phyloP scores from a whole-genome alignment of 495 filamentous ascomycete genomes.

The Penicillium crystallinum region DNA sequence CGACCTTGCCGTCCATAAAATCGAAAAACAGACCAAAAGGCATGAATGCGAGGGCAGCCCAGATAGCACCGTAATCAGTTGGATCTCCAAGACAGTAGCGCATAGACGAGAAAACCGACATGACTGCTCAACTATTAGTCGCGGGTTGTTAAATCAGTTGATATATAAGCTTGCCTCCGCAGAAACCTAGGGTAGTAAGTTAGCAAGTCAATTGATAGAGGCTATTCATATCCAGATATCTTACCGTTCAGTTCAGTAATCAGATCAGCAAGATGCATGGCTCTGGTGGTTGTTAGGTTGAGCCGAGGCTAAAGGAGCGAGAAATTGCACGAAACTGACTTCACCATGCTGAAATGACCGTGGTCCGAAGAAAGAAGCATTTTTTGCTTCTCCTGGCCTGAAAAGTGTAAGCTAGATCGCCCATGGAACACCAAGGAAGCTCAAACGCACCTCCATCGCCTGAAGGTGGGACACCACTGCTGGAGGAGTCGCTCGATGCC shows the following conservation, averaged over 20 bases:
- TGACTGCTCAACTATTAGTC: conserved; percentile 48
- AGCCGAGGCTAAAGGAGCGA: conserved; percentile 4
- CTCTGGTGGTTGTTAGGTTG: conserved; percentile 42
- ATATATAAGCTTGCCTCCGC: conserved; percentile 41
- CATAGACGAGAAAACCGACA: conserved; percentile 94
- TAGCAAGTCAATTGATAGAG: conserved; percentile 10
- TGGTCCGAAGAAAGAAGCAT: conserved; percentile 68
- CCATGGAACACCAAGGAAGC: conserved; percentile 8
- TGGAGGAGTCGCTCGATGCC: conserved; percentile 35
- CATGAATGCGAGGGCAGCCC: conserved; percentile 78
- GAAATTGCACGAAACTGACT: conserved; percentile 37
- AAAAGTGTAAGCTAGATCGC: conserved; percentile 15
- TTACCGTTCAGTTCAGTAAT: conserved; percentile 94
- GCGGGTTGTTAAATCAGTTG: conserved; percentile 1
- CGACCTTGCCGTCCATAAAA: conserved; percentile 96
- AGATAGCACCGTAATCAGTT: conserved; percentile 59
- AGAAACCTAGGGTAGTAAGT: conserved; percentile 41
- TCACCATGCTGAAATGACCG: conserved; percentile 75
- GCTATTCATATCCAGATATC: background rate
- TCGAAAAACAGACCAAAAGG: conserved; percentile 96
- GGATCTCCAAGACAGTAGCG: conserved; percentile 84
- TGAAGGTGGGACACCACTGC: conserved; percentile 30
- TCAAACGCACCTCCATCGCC: conserved; percentile 38
- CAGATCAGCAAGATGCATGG: conserved; percentile 88
- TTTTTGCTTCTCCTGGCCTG: conserved; percentile 81